Conservation (phyloP, 2,329 filamentous ascomycete genomes). For the Cercospora beticola region DNA sequence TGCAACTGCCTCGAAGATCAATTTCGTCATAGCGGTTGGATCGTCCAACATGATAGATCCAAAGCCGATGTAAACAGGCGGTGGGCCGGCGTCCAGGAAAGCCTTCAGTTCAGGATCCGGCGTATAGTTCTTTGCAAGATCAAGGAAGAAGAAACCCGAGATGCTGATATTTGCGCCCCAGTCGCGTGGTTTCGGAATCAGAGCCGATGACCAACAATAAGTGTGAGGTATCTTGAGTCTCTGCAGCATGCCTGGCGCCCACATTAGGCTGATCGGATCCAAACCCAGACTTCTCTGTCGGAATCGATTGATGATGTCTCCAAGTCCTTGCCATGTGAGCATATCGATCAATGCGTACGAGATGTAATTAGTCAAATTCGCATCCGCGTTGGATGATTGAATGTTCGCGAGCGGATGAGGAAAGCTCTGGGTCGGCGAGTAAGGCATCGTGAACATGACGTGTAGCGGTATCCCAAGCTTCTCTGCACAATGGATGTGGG, state of each 20-base stretch:
- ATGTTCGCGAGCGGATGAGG: constrained; percentile 85
- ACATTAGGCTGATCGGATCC: constrained; percentile 74
- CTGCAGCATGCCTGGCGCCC: constrained; percentile 76
- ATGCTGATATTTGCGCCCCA: constrained; percentile 72
- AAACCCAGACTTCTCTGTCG: constrained; percentile 71
- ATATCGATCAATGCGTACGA: constrained; percentile 84
- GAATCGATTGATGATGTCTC: constrained; percentile 88
- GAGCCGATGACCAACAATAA: constrained; percentile 84
- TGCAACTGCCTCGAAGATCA: constrained; percentile 70
- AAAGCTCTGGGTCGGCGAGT: constrained; percentile 81
- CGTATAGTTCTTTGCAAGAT: constrained; percentile 64
- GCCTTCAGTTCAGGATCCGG: constrained; percentile 64
- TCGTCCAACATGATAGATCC: constrained; percentile 80
- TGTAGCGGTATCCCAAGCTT: constrained; percentile 73
- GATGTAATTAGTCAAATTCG: constrained; percentile 75
- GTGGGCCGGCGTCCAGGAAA: constrained; percentile 67
- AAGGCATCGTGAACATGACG: constrained; percentile 96
- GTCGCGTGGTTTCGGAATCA: constrained; percentile 76
- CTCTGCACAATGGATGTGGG: constrained; percentile 72
- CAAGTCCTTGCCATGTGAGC: constrained; percentile 89
- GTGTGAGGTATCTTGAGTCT: constrained; percentile 79
- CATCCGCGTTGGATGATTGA: constrained; percentile 71
- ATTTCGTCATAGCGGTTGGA: constrained; percentile 66
- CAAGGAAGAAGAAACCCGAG: constrained; percentile 74
- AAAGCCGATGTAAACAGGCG: constrained; percentile 80